A percentile compares a stretch with the other conserved stretches of the same genome.
Conservation (phyloP, 1,284 basidiomycete species). For the Ceratobasidium sp. region DNA sequence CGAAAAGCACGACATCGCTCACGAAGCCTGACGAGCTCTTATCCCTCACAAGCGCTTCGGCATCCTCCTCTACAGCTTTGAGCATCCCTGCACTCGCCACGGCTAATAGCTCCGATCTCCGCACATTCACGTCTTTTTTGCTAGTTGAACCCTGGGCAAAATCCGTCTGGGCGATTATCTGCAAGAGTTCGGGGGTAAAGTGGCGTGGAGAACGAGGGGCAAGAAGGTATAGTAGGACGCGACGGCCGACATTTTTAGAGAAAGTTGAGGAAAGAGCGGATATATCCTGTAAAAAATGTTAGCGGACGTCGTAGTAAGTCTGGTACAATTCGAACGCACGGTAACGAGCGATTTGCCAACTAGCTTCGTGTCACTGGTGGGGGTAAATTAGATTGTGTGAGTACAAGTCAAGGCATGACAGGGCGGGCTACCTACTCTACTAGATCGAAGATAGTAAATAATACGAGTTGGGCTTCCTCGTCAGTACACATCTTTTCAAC, state of each 20-base stretch:
- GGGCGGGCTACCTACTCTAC: conserved; percentile 73
- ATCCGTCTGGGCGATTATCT: conserved; percentile 78
- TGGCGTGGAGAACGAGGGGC: conserved; percentile 82
- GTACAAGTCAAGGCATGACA: conserved; percentile 12
- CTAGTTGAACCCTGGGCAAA: conserved; percentile 73
- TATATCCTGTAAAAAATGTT: conserved; percentile 54
- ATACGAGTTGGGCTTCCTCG: conserved; percentile 87
- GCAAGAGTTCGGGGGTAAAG: conserved; percentile 84
- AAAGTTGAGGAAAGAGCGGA: conserved; percentile 59
- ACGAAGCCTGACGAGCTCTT: conserved; percentile 83
- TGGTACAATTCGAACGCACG: conserved; percentile 60
- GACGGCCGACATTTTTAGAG: conserved; percentile 63
- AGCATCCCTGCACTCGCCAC: conserved; percentile 80
- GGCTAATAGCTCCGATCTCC: conserved; percentile 76
- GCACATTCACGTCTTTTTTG: conserved; percentile 77
- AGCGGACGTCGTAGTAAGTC: conserved; percentile 51
- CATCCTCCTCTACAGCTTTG: conserved; percentile 72
- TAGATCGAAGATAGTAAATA: conserved; percentile 89
- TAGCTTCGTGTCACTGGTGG: conserved; percentile 84
- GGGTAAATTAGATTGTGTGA: conserved; percentile 35
- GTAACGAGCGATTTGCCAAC: conserved; percentile 81
- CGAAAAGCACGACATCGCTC: conserved; percentile 83
- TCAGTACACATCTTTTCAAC: conserved; percentile 86
- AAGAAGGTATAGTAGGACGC: conserved; percentile 84
- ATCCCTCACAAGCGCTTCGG: conserved; percentile 72